Percentiles rank a stretch among this genome's conserved stretches.
These are phyloP conservation scores for Microsporum ferrugineum DNA, from an alignment of 2,329 filamentous ascomycete genomes.

Conservation along the genomic window DNA sequence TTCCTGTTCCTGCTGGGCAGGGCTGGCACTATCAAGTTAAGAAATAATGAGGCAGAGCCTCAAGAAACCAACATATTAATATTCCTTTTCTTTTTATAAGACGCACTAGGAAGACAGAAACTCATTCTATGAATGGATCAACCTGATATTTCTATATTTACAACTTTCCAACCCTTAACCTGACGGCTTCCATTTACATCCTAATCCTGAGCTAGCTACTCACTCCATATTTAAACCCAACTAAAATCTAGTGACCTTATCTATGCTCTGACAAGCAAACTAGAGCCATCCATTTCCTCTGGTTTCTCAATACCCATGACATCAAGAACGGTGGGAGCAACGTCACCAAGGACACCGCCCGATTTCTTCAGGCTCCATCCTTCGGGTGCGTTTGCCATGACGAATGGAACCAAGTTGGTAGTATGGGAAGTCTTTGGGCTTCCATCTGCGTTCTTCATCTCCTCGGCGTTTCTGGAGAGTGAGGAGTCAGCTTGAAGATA, in stretches of 20 bases:
- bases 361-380: conserved; percentile 77
- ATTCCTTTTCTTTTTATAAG: background rate
- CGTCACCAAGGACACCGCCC: conserved; percentile 87
- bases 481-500: background rate
- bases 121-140: conserved; percentile 1
- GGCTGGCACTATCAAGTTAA: background rate
- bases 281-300: conserved; percentile 81
- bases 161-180: background rate
- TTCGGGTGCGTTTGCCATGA: conserved; percentile 93
- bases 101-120: background rate
- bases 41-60: background rate
- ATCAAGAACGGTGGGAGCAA: conserved; percentile 84
- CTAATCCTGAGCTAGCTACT: background rate
- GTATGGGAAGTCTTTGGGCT: conserved; percentile 98
- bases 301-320: conserved; percentile 87
- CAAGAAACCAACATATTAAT: background rate
- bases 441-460: conserved; percentile 94
- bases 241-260: conserved; percentile 10
- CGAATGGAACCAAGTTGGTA: conserved; percentile 91
- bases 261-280: conserved; percentile 61
- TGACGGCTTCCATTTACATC: background rate
- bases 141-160: background rate
- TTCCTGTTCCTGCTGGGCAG: background rate
- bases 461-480: conserved; percentile 70
- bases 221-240: background rate